Evolutionary conservation across 2,329 filamentous ascomycete species (phyloP), one percentile per base, ranked within the genome.

Genomic region (Xylaria sp.): DNA sequence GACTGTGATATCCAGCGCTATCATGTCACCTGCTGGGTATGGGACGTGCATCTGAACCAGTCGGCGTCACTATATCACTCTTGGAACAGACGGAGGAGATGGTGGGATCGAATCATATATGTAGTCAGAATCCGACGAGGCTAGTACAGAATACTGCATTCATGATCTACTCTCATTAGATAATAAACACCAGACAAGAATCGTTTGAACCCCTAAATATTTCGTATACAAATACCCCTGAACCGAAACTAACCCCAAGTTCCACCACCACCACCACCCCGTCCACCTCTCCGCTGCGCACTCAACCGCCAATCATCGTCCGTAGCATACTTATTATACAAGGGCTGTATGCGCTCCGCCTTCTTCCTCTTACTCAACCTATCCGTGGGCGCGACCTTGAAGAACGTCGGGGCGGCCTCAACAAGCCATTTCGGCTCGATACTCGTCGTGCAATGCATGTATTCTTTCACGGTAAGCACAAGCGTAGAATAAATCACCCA

Each of bases 361-460:
- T 91, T 89, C 83, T 95, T 94, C 70, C 94, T 80, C 82, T 96
- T 97, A 65, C 89, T 93, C 69, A 99, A 76, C 58, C 85, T 81
- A 72, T 97, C 91, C 42, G 89, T 93, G 0, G 90, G 87, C 16
- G 94, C 93, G 3, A 97, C 91, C 82, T 96, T 96, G 85, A 97
- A 99, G 79, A 97, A 99, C 0, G 92, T 97, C 8, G 95, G 94
- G n/a, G 95, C 94, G 10, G 92, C 93, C 69, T 97, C 92, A 0
- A 97, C 92, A 19, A 99, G 83, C 86, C 86, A 89, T 71, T 96
- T 96, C 7, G 94, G 93, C 76, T 99, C 94, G 69, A 99, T 97
- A 3, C 84, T 84, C 2, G 91, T 96, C 11, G 92, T 94, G 72
- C 85, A 90, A 70, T 96, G 92, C 94, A 99, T 97, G 75, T 97